These are phyloP conservation scores for Aphanomyces cochlioides DNA, from an alignment of 352 stramenopile species.

Conservation along the genomic window DNA sequence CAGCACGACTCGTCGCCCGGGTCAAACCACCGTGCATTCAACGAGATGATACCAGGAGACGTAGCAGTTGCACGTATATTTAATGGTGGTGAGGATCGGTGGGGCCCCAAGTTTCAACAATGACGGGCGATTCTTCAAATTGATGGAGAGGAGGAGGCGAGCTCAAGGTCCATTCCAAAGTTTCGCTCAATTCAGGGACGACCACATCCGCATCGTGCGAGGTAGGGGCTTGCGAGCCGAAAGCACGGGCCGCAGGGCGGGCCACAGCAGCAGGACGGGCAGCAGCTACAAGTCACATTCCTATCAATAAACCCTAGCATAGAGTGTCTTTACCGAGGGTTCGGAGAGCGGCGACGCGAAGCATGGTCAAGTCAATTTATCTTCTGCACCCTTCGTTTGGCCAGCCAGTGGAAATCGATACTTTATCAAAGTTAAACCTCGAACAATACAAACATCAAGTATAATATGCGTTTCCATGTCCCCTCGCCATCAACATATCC, in stretches of 20 bases:
- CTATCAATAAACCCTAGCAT: neutral
- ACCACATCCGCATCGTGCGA: constrained; percentile 72
- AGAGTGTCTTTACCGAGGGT: constrained; percentile 17
- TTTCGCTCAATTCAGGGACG: constrained; percentile 75
- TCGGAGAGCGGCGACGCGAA: constrained; percentile 24
- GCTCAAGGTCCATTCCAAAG: constrained; percentile 79
- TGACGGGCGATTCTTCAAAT: constrained; percentile 83
- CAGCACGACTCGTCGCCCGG: neutral
- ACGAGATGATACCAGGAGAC: neutral
- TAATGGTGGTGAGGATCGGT: constrained; percentile 73
- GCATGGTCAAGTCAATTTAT: constrained; percentile 24
- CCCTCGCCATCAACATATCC: neutral
- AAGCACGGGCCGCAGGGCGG: constrained; percentile 22
- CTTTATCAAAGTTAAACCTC: neutral
- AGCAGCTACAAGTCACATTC: constrained; percentile 11
- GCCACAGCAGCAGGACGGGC: constrained; percentile 10
- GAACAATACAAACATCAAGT: constrained; percentile 3
- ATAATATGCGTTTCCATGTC: constrained; percentile 11
- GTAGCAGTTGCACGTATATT: constrained; percentile 19
- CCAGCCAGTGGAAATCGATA: constrained; percentile 13
- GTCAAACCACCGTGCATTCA: neutral
- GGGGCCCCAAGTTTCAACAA: constrained; percentile 85
- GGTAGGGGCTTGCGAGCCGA: constrained; percentile 45
- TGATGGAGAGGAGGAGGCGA: constrained; percentile 84
- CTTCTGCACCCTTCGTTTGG: constrained; percentile 16